A percentile compares a stretch with the other conserved stretches of the same genome.
phyloP scores from a whole-genome alignment of 352 stramenopile genomes.

The Globisporangium perplexum region DNA sequence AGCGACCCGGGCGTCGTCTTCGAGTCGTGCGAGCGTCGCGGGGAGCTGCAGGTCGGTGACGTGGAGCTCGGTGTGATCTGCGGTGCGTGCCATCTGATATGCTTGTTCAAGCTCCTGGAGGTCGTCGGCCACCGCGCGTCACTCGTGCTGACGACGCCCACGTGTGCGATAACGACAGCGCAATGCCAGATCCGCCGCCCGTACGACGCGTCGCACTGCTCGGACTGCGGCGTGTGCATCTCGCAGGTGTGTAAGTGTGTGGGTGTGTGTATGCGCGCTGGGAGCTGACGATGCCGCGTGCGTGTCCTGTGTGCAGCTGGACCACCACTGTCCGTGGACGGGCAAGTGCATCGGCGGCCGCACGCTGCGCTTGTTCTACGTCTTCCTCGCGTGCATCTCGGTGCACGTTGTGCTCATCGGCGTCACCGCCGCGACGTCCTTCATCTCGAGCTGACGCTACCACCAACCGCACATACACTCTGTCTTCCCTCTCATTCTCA shows the following conservation, averaged over 20 bases:
- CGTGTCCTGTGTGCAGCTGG: slow-evolving; percentile 51
- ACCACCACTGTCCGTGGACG: slow-evolving; percentile 92
- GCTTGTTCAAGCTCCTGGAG: too few species aligned
- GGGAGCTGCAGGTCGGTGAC: too few species aligned
- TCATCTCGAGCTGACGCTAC: slow-evolving; percentile 14
- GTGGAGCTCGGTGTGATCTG: too few species aligned
- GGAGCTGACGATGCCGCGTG: neutral
- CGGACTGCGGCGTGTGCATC: slow-evolving; percentile 74
- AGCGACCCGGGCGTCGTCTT: too few species aligned
- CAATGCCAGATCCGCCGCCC: slow-evolving; percentile 73
- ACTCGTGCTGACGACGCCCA: too few species aligned
- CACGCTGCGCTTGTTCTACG: slow-evolving; percentile 80
- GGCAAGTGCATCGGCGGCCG: slow-evolving; percentile 86
- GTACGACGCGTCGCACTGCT: slow-evolving; percentile 68
- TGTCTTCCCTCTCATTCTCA: too few species aligned
- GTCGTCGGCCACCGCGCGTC: too few species aligned
- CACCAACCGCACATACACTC: neutral
- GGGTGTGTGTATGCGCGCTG: too few species aligned
- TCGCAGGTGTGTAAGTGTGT: slow-evolving; percentile 42
- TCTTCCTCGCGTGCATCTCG: slow-evolving; percentile 63
- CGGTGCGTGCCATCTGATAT: too few species aligned
- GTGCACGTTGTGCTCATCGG: slow-evolving; percentile 58
- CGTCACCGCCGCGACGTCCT: slow-evolving; percentile 32
- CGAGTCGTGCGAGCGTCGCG: too few species aligned
- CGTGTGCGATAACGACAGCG: slow-evolving; percentile 20